phyloP scores from a whole-genome alignment of 495 filamentous ascomycete species.

The Bombardia bombarda region DNA sequence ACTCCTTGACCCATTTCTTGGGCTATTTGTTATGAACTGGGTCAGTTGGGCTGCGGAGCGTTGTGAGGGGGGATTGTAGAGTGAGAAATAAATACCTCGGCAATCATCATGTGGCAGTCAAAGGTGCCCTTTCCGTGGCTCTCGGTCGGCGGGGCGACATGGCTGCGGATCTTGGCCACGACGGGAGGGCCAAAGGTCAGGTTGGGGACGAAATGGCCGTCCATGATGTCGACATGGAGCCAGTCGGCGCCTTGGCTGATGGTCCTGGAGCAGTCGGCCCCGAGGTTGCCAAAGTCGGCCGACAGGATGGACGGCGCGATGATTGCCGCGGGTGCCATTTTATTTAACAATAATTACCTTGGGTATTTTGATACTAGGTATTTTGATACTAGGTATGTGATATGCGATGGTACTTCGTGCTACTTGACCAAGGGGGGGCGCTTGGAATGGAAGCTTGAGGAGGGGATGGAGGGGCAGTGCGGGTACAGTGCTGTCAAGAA shows the following conservation, averaged over 20 bases:
- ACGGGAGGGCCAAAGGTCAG: constrained; percentile 93
- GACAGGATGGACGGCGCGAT: constrained; percentile 96
- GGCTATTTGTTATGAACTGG: constrained; percentile 45
- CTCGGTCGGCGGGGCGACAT: constrained; percentile 53
- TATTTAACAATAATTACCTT: neutral
- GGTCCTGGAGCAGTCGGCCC: constrained; percentile 72
- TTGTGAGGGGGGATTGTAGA: neutral
- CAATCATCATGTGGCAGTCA: constrained; percentile 99
- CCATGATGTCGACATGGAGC: constrained; percentile 90
- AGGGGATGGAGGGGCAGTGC: too few species aligned
- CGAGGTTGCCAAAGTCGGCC: constrained; percentile 86
- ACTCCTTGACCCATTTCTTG: constrained; percentile 94
- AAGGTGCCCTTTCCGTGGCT: constrained; percentile 76
- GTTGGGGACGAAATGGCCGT: constrained; percentile 97
- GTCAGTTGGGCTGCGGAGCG: neutral
- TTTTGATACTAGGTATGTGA: too few species aligned
- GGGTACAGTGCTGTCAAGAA: too few species aligned
- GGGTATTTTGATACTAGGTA: too few species aligned
- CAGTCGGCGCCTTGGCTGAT: constrained; percentile 83
- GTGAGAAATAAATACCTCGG: constrained; percentile 56
- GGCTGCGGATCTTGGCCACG: constrained; percentile 81
- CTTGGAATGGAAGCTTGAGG: too few species aligned
- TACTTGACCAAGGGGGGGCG: too few species aligned
- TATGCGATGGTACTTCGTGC: too few species aligned
- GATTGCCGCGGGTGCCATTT: constrained; percentile 82